Percentiles rank a stretch among this genome's conserved stretches.
These are phyloP conservation scores for Pinus taeda DNA, from an alignment of 75 land plant species.

Conservation along the genomic window DNA sequence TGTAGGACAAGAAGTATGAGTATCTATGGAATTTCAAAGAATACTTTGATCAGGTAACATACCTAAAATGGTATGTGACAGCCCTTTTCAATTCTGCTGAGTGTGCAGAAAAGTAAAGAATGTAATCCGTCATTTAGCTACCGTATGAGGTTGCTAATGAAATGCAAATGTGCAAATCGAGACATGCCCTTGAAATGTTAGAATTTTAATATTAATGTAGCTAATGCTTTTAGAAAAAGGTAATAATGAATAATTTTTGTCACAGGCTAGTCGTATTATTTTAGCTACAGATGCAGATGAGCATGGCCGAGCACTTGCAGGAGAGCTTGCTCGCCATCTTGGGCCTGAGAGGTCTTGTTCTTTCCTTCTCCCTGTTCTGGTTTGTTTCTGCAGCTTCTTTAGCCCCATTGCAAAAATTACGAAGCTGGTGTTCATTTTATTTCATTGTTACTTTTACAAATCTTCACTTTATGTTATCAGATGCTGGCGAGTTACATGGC, in stretches of 20 bases:
- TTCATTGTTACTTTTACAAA: not conserved
- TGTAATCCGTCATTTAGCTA: not conserved
- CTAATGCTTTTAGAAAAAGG: not conserved
- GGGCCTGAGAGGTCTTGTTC: constrained; percentile 80
- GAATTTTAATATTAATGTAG: constrained; percentile 1
- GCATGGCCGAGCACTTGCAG: constrained; percentile 97
- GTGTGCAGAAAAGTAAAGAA: not conserved
- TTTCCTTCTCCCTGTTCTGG: not conserved
- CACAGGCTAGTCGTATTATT: constrained; percentile 82
- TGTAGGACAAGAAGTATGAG: constrained; percentile 83
- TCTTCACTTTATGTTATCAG: constrained; percentile 23
- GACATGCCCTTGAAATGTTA: not conserved
- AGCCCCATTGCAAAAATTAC: not conserved
- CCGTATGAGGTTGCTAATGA: not conserved
- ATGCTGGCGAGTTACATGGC: constrained; percentile 98
- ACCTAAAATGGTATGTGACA: not conserved
- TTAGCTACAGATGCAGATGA: constrained; percentile 93
- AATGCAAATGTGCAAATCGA: not conserved
- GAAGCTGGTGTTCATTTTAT: not conserved
- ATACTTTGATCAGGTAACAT: constrained; percentile 64
- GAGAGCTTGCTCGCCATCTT: constrained; percentile 93
- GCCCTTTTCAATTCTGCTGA: not conserved
- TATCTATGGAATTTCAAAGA: constrained; percentile 91
- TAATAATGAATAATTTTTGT: not conserved
- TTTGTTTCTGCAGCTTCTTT: not conserved